Evolutionary conservation across 2,329 filamentous ascomycete species (phyloP).

Genomic region (Fusarium irregulare): DNA sequence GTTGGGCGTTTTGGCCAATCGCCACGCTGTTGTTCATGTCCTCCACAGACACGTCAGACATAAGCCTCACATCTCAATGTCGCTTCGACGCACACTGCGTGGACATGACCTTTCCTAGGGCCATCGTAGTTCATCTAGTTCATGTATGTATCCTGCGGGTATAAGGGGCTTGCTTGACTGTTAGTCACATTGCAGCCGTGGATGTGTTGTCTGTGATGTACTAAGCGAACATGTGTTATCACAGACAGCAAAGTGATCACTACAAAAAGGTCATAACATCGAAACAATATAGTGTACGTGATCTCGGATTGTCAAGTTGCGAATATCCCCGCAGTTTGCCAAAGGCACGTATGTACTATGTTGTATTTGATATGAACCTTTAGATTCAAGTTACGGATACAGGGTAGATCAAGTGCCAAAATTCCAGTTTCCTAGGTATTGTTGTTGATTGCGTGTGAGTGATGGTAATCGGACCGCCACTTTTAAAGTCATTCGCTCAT

Average conservation of each 20-base stretch:
- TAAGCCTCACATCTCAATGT: slow-evolving; percentile 30
- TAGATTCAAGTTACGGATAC: background rate
- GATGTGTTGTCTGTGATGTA: slow-evolving; percentile 1
- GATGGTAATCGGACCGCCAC: background rate
- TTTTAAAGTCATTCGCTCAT: background rate
- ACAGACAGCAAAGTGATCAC: background rate
- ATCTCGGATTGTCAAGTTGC: background rate
- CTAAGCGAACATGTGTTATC: background rate
- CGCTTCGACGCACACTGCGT: slow-evolving; percentile 32
- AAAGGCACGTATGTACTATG: background rate
- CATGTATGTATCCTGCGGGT: slow-evolving; percentile 14
- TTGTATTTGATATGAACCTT: background rate
- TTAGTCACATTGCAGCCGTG: background rate
- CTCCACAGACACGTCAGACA: slow-evolving; percentile 37
- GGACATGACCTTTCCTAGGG: background rate
- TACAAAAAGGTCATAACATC: background rate
- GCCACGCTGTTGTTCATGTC: slow-evolving; percentile 5
- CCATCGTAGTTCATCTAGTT: slow-evolving; percentile 11
- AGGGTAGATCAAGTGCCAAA: background rate
- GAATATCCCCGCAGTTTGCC: background rate
- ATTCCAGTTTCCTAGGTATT: background rate
- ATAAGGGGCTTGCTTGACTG: slow-evolving; percentile 7
- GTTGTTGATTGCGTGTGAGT: background rate
- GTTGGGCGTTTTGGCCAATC: slow-evolving; percentile 19
- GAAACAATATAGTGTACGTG: background rate